Base-by-base conservation (phyloP, 306 rosid species). In the Dalbergia cultrata region DNA sequence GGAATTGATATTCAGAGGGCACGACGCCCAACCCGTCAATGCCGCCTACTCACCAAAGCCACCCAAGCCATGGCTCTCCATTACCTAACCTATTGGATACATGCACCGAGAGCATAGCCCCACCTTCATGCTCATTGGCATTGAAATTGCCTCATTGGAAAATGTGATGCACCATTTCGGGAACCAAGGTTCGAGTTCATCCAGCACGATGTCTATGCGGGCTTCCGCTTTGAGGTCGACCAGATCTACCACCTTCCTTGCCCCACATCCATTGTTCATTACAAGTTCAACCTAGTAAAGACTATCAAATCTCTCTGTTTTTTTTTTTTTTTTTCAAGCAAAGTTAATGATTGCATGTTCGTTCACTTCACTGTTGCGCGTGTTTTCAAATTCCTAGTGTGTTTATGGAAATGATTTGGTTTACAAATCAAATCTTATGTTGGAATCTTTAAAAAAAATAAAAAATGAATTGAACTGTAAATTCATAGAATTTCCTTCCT, bases 161-260 rank as follows among this genome's bases (percentile, higher is more conserved):
- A 92, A 94, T 78, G 95, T 94, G 77, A 91, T 91, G 97, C 98
- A 94, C 60, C 98, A 94, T 65, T 94, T 94, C 9, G 89, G 93
- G 2, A 94, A 94, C 80, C 98, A 1, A 85, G 95, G 64, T 94
- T 92, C 45, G 98, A 94, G 80, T 91, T 94, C 47, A 92, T 94
- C 33, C 89, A 97, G 3, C 98, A 94, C 91, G 98, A 94, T 86
- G 98, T 94, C 72, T 95, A 92, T 0, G 98, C 92, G 75, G 97
- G 97, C 3, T 91, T 92, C 2, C 82, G 92, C 54, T 91, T 94
- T 9, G 98, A 94, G 74, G 98, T 94, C 5, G 98, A 94, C 72
- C 98, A 94, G 97, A 94, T 94, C 98, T 92, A 94, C 83, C 97
- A 91, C 69, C 91, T 94, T 11, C 97, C 98, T 26, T 92, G 98